Conservation (phyloP, 805 yeast species). For the Zygotorulaspora sp. region DNA sequence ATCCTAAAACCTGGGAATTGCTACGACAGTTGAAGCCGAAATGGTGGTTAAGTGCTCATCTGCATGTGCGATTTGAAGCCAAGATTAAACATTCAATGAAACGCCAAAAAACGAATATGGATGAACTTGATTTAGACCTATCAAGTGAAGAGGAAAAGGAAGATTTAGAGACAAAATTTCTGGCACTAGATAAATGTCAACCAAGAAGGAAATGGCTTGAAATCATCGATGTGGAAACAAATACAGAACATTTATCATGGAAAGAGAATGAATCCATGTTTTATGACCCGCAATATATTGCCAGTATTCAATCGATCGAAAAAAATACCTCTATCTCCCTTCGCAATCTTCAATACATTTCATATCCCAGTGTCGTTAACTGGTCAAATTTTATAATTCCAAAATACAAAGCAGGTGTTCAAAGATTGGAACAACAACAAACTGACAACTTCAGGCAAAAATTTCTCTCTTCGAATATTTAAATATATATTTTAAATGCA, state of each 20-base stretch:
- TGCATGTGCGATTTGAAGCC: conserved; percentile 74
- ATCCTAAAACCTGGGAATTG: conserved; percentile 57
- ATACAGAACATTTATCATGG: conserved; percentile 26
- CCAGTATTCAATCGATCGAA: conserved; percentile 15
- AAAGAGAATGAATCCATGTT: conserved; percentile 21
- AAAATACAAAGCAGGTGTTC: conserved; percentile 16
- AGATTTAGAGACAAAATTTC: conserved; percentile 43
- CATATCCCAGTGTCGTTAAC: conserved; percentile 2
- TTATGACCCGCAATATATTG: conserved; percentile 38
- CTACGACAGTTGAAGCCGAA: conserved; percentile 54
- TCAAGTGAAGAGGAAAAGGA: conserved; percentile 14
- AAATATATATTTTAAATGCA: conserved; percentile 1
- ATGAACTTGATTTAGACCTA: conserved; percentile 37
- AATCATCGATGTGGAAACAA: conserved; percentile 41
- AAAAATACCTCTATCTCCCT: neutral
- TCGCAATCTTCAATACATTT: neutral
- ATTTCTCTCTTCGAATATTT: conserved; percentile 12
- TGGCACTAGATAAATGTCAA: conserved; percentile 83
- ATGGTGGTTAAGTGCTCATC: conserved; percentile 85
- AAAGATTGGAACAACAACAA: conserved; percentile 21
- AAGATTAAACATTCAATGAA: conserved; percentile 38
- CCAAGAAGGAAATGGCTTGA: conserved; percentile 60
- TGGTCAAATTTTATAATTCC: conserved; percentile 16
- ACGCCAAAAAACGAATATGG: conserved; percentile 18
- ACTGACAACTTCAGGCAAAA: conserved; percentile 15